These are phyloP conservation scores for Sclerotinia spermophila DNA, from an alignment of 2,329 filamentous ascomycete genomes.

Conservation along the genomic window DNA sequence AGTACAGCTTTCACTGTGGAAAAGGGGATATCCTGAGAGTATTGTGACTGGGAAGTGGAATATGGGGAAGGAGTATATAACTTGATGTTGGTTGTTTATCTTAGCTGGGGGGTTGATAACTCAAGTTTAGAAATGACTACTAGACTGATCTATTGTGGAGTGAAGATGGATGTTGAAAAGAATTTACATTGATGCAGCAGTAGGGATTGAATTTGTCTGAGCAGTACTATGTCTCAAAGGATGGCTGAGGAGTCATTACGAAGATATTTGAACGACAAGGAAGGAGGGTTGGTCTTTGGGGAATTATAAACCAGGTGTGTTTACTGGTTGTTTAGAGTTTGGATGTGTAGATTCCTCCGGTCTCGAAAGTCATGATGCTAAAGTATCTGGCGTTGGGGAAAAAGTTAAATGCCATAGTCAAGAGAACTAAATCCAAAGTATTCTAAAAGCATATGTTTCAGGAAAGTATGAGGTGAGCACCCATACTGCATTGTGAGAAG, in stretches of 20 bases:
- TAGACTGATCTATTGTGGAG: rapidly evolving
- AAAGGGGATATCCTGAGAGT: too few relatives aligned
- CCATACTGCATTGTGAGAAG: not conserved
- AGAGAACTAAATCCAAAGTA: too few relatives aligned
- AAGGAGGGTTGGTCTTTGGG: too few relatives aligned
- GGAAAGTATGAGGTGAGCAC: not conserved
- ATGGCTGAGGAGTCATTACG: not conserved
- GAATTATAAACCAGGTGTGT: too few relatives aligned
- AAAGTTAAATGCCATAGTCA: too few relatives aligned
- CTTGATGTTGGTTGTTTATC: not conserved
- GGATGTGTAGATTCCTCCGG: not conserved
- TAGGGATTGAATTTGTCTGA: not conserved
- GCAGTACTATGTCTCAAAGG: rapidly evolving
- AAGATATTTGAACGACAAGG: too few relatives aligned
- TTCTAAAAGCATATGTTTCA: too few relatives aligned
- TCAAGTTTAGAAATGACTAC: not conserved
- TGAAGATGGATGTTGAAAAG: not conserved
- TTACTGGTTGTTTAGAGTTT: too few relatives aligned
- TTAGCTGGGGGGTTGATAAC: not conserved
- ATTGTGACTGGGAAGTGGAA: not conserved
- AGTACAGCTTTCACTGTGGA: too few relatives aligned
- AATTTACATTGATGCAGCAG: rapidly evolving
- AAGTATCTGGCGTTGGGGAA: not conserved
- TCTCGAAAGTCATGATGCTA: not conserved
- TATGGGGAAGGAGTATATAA: not conserved